A percentile compares a stretch with the other conserved stretches of the same genome.
phyloP scores from a whole-genome alignment of 2,329 filamentous ascomycete genomes.

The Pseudonectria foliicola region DNA sequence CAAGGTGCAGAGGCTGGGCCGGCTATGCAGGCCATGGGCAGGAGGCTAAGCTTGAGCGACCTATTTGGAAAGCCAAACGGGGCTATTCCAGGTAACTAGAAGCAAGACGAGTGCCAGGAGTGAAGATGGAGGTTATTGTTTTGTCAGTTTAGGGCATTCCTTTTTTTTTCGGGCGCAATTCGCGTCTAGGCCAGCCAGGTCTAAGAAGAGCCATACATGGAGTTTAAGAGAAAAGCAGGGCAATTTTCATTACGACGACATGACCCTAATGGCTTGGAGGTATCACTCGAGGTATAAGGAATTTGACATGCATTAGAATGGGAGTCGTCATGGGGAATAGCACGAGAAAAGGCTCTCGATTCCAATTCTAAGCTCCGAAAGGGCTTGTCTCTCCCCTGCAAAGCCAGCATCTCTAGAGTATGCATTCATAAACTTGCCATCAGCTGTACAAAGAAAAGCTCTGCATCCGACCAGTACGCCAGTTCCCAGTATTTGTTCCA shows the following conservation, averaged over 20 bases:
- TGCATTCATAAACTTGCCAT: slow-evolving; percentile 15
- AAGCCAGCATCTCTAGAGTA: background rate
- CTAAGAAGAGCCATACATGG: too few species aligned
- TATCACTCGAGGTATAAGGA: too few species aligned
- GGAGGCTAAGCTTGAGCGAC: slow-evolving; percentile 38
- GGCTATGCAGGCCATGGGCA: slow-evolving; percentile 37
- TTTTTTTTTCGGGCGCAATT: too few species aligned
- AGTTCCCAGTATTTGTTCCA: slow-evolving; percentile 9
- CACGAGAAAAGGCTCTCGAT: too few species aligned
- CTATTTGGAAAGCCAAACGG: slow-evolving; percentile 33
- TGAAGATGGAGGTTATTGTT: background rate
- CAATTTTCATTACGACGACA: background rate
- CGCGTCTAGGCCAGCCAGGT: too few species aligned
- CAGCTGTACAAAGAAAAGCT: slow-evolving; percentile 21
- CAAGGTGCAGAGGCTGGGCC: slow-evolving; percentile 30
- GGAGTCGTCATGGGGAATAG: too few species aligned
- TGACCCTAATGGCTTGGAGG: background rate
- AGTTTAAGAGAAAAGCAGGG: slow-evolving; percentile 1
- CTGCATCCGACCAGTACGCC: slow-evolving; percentile 22
- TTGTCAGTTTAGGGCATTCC: too few species aligned
- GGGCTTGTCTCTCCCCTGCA: too few species aligned
- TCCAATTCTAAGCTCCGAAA: too few species aligned
- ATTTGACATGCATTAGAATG: too few species aligned
- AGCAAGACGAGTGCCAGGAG: background rate
- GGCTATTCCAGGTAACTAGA: slow-evolving; percentile 12